Conservation (phyloP, 2,329 filamentous ascomycete genomes). For the Monosporascus sp. region DNA sequence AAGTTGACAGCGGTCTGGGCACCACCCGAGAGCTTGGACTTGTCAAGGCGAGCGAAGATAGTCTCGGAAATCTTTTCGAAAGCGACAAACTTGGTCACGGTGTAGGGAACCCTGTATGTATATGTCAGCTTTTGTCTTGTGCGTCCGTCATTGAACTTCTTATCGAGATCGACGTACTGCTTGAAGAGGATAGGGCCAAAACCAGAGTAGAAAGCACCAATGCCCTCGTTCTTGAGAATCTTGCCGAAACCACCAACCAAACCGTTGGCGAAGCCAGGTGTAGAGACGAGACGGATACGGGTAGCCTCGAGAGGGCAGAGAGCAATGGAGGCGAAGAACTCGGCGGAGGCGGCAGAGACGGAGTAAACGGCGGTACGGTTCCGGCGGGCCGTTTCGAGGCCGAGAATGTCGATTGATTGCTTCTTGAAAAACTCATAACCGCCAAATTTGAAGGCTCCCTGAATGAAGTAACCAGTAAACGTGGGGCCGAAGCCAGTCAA, state of each 20-base stretch:
- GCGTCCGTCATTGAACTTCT: too few relatives aligned
- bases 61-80: constrained; percentile 70
- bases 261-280: constrained; percentile 65
- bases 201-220: constrained; percentile 70
- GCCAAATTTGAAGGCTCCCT: constrained; percentile 76
- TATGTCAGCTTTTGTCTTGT: too few relatives aligned
- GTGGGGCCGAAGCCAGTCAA: constrained; percentile 69
- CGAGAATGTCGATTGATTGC: constrained; percentile 64
- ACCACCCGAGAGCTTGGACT: constrained; percentile 58
- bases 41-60: constrained; percentile 54
- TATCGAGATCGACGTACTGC: constrained; percentile 43
- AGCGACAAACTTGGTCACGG: constrained; percentile 77
- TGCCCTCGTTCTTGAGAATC: constrained; percentile 64
- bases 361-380: constrained; percentile 66
- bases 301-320: constrained; percentile 74
- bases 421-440: constrained; percentile 82
- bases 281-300: constrained; percentile 70
- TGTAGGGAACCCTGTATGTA: constrained; percentile 66
- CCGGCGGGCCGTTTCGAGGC: constrained; percentile 58
- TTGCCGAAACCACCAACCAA: constrained; percentile 63
- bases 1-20: constrained; percentile 68
- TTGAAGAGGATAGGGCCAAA: constrained; percentile 70
- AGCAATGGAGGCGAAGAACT: constrained; percentile 57
- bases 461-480: constrained; percentile 71
- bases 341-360: constrained; percentile 47